Conservation (phyloP, 2,329 filamentous ascomycete species). For the Apiospora marii region DNA sequence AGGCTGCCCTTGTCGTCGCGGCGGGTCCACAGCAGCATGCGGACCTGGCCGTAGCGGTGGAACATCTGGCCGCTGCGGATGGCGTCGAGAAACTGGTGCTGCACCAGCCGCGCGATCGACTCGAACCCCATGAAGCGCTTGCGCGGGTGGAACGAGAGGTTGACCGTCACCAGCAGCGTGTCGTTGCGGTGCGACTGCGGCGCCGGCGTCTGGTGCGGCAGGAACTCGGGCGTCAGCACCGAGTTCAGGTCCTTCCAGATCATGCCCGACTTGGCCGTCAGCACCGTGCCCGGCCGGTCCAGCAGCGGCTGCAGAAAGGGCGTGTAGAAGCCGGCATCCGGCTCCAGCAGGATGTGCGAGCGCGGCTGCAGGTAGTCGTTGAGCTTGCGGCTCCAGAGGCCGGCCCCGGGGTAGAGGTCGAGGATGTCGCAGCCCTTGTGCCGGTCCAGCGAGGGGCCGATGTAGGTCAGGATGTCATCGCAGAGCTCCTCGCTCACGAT, state of each 20-base stretch:
- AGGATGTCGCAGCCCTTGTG: conserved; percentile 84
- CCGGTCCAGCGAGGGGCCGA: conserved; percentile 72
- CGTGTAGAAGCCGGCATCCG: conserved; percentile 64
- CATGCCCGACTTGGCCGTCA: conserved; percentile 66
- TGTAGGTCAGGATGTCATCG: conserved; percentile 72
- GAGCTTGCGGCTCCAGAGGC: conserved; percentile 80
- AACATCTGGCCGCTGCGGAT: conserved; percentile 68
- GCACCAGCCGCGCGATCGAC: conserved; percentile 63
- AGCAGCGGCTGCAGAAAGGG: conserved; percentile 68
- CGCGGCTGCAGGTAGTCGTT: conserved; percentile 79
- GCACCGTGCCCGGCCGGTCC: conserved; percentile 53
- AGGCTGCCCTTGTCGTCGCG: conserved; percentile 65
- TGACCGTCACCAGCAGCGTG: conserved; percentile 76
- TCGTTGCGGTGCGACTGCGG: conserved; percentile 66
- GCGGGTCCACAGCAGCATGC: conserved; percentile 78
- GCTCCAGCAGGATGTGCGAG: conserved; percentile 84
- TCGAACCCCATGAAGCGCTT: conserved; percentile 59
- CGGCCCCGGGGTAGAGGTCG: conserved; percentile 83
- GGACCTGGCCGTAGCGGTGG: conserved; percentile 79
- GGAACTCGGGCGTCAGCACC: conserved; percentile 57
- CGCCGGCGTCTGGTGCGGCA: conserved; percentile 62
- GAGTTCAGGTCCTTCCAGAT: conserved; percentile 65
- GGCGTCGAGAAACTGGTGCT: conserved; percentile 68
- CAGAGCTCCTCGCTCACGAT: conserved; percentile 61
- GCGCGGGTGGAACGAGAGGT: conserved; percentile 65